Conservation (phyloP, 441 rosid species). For the Melastoma candidum region DNA sequence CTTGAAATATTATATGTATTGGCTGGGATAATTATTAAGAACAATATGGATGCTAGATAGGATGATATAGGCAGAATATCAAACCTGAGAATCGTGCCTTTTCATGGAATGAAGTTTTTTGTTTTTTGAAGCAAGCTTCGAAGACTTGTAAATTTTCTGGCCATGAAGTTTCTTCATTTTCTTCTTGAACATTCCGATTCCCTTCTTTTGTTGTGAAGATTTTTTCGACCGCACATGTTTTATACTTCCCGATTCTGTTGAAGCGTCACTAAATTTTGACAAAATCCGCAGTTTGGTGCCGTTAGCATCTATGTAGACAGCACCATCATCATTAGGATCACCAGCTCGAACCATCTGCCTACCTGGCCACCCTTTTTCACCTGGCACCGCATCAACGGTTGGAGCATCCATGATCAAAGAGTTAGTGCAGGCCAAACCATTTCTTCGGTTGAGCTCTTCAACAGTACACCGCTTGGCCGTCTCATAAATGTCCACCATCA, state of each 20-base stretch:
- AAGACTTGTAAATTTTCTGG: conserved; percentile 38
- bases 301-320: conserved; percentile 77
- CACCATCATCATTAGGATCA: conserved; percentile 54
- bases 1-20: too few species aligned
- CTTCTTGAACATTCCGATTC: conserved; percentile 31
- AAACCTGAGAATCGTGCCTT: conserved; percentile 50
- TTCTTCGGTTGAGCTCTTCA: conserved; percentile 88
- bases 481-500: conserved; percentile 68
- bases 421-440: conserved; percentile 70
- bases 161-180: conserved; percentile 43
- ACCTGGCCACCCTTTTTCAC: conserved; percentile 34
- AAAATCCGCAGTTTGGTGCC: conserved; percentile 80
- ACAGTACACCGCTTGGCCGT: conserved; percentile 60
- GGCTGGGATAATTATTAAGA: neutral
- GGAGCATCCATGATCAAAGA: conserved; percentile 35
- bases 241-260: conserved; percentile 22
- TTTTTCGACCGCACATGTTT: conserved; percentile 36
- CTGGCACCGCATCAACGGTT: conserved; percentile 26
- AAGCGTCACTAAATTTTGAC: conserved; percentile 41
- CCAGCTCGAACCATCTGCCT: conserved; percentile 28
- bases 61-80: conserved; percentile 11
- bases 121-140: conserved; percentile 46
- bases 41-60: neutral
- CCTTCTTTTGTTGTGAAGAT: conserved; percentile 34
- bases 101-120: conserved; percentile 30